Conservation (phyloP, 2,329 filamentous ascomycete genomes). For the Ophiosphaerella narmari region DNA sequence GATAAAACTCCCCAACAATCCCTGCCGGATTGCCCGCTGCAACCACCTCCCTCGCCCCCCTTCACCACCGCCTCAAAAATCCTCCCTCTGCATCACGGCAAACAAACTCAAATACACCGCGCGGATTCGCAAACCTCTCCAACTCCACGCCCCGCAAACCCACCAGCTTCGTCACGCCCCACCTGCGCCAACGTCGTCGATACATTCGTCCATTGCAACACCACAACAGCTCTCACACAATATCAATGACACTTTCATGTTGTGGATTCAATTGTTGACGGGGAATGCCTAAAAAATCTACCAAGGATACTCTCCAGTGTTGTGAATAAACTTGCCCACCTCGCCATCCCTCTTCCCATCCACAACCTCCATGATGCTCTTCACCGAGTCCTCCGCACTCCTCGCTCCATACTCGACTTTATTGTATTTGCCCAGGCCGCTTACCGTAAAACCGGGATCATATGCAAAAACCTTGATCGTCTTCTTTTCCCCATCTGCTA, state of each 20-base stretch:
- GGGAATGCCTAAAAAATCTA: constrained; percentile 10
- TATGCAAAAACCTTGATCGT: constrained; percentile 46
- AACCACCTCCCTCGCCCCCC: constrained; percentile 47
- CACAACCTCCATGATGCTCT: constrained; percentile 43
- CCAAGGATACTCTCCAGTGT: constrained; percentile 40
- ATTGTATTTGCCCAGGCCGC: constrained; percentile 40
- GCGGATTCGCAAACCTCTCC: constrained; percentile 24
- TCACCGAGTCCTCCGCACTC: constrained; percentile 37
- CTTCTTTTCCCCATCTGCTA: constrained; percentile 7
- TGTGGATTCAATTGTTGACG: too few species aligned
- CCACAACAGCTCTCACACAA: too few species aligned
- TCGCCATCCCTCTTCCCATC: constrained; percentile 46
- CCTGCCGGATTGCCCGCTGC: constrained; percentile 45
- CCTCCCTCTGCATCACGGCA: constrained; percentile 16
- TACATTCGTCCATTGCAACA: too few species aligned
- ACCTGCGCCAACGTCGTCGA: constrained; percentile 5
- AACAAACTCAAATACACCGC: constrained; percentile 39
- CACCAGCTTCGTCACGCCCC: constrained; percentile 3
- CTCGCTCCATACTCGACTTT: constrained; percentile 44
- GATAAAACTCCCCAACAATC: constrained; percentile 51
- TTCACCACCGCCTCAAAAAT: constrained; percentile 47
- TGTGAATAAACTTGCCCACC: constrained; percentile 37
- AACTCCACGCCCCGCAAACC: constrained; percentile 8
- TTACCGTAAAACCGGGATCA: constrained; percentile 46
- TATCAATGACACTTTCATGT: too few species aligned